Conservation (phyloP, 805 yeast genomes). For the Candida alai region DNA sequence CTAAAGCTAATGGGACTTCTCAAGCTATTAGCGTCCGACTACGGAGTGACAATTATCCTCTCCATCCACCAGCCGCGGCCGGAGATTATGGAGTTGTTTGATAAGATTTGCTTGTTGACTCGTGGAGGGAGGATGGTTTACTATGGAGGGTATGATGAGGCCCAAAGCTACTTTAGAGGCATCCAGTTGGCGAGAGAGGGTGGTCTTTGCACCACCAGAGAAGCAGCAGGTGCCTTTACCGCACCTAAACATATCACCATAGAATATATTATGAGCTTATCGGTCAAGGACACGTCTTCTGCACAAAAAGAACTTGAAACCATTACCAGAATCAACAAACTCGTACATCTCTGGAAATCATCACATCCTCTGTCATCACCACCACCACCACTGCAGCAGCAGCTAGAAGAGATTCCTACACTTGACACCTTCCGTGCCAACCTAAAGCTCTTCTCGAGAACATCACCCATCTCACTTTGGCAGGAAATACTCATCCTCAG, state of each 20-base stretch:
- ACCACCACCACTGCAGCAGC: too few relatives aligned
- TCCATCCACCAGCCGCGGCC: constrained; percentile 84
- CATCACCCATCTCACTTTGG: constrained; percentile 22
- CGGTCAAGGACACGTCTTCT: constrained; percentile 33
- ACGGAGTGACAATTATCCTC: constrained; percentile 70
- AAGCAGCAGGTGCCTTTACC: neutral
- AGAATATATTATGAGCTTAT: constrained; percentile 34
- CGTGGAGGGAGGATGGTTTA: constrained; percentile 48
- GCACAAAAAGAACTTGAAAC: constrained; percentile 20
- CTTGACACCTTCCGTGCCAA: constrained; percentile 6
- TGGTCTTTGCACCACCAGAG: constrained; percentile 4
- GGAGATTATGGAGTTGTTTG: constrained; percentile 68
- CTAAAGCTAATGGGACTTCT: constrained; percentile 58
- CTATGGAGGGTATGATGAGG: constrained; percentile 43
- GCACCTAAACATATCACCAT: constrained; percentile 9
- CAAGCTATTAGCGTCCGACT: constrained; percentile 39
- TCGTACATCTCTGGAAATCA: constrained; percentile 20
- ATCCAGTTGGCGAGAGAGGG: constrained; percentile 13
- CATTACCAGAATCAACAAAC: constrained; percentile 18
- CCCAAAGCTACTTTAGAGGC: constrained; percentile 46
- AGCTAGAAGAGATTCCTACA: neutral
- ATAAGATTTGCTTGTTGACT: constrained; percentile 62
- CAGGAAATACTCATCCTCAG: constrained; percentile 32
- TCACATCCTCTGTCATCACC: too few relatives aligned
- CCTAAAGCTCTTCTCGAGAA: constrained; percentile 12